Evolutionary conservation across 768 basidiomycete species (phyloP).

Genomic region (Lentinula lateritia): DNA sequence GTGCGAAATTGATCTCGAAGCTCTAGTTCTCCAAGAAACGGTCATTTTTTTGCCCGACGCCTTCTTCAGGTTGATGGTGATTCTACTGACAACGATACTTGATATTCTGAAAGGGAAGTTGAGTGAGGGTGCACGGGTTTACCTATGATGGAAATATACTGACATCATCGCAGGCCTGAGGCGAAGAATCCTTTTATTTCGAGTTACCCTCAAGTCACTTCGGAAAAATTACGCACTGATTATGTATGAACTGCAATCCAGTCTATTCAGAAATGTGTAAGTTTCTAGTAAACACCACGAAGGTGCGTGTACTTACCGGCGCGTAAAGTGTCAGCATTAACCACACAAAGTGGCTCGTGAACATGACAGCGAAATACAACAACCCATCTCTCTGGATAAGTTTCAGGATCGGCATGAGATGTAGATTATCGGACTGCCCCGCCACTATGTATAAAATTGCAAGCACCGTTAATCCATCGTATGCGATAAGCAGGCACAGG

Average conservation of each 20-base stretch:
- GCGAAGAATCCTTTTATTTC: neutral
- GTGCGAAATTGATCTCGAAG: neutral
- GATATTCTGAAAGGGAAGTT: conserved; percentile 8
- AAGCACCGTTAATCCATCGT: conserved; percentile 13
- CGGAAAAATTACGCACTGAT: neutral
- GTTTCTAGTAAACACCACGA: neutral
- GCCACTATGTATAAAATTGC: conserved; percentile 5
- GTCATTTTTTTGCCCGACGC: conserved; percentile 1
- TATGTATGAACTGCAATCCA: conserved; percentile 7
- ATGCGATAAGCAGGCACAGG: conserved; percentile 13
- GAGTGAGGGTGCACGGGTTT: too few relatives aligned
- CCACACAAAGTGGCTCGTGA: conserved; percentile 16
- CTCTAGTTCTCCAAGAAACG: conserved; percentile 6
- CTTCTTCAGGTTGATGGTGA: conserved; percentile 14
- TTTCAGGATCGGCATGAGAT: conserved; percentile 5
- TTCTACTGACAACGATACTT: conserved; percentile 14
- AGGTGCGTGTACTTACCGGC: neutral
- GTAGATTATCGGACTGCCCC: neutral
- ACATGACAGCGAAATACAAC: conserved; percentile 15
- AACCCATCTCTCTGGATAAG: conserved; percentile 13
- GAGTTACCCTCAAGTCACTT: neutral
- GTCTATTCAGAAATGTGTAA: neutral
- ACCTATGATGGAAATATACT: neutral
- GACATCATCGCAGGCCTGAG: neutral
- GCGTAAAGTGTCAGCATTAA: conserved; percentile 11